Conservation (phyloP, 306 rosid genomes). For the Malus sylvestris region DNA sequence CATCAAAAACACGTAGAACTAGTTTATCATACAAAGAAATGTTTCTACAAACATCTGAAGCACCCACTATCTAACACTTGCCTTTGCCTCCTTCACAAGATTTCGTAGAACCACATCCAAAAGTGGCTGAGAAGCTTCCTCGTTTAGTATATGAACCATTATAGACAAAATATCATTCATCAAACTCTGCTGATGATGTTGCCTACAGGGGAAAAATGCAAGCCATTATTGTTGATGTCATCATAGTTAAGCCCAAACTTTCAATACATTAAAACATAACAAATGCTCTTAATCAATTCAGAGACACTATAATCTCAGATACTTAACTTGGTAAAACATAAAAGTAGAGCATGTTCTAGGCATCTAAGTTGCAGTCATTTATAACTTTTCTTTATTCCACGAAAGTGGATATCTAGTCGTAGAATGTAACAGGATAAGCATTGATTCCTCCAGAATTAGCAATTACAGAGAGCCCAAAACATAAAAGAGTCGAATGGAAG, state of each 20-base stretch:
- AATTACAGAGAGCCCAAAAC: neutral
- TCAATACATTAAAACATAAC: neutral
- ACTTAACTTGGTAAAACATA: neutral
- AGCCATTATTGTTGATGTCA: slow-evolving; percentile 8
- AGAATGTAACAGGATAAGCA: neutral
- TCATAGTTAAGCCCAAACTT: slow-evolving; percentile 8
- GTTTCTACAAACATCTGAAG: neutral
- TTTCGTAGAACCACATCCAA: slow-evolving; percentile 68
- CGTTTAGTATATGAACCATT: slow-evolving; percentile 40
- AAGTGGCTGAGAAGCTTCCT: slow-evolving; percentile 65
- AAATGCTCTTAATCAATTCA: neutral
- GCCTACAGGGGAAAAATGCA: slow-evolving; percentile 32
- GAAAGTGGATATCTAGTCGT: neutral
- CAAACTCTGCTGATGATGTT: slow-evolving; percentile 58
- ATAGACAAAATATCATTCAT: slow-evolving; percentile 58
- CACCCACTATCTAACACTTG: slow-evolving; percentile 17
- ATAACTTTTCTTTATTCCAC: neutral
- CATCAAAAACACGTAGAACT: neutral
- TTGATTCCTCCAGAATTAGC: neutral
- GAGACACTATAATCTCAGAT: slow-evolving; percentile 3
- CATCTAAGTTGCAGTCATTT: neutral
- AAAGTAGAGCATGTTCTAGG: slow-evolving; percentile 1
- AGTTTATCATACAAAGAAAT: neutral
- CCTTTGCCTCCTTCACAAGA: slow-evolving; percentile 61
- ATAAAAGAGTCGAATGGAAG: neutral